Base-by-base conservation (phyloP, 805 yeast genomes). In the Ogataea allantospora region DNA sequence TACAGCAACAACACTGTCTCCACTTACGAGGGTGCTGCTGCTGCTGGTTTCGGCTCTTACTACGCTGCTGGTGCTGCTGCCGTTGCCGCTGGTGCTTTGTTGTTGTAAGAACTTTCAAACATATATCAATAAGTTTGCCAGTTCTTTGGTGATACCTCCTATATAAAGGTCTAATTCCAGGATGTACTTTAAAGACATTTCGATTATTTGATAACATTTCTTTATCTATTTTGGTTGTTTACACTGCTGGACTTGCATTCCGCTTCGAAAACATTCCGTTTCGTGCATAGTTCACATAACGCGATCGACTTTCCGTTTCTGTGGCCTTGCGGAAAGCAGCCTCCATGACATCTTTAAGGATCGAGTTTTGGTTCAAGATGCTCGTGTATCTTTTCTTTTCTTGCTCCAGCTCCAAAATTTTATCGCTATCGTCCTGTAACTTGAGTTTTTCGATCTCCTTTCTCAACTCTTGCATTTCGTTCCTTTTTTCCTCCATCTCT, bases 1-100 rank as follows among this genome's bases (percentile, higher is more conserved):
- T 45, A 45, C 55, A 43, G 53, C 27, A 50, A 51, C 42, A 40
- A 24, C 38, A 40, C 43, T 47, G 30, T 62, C 49, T 44, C 67
- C 23, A 55, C 60, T 42, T 60, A 50, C 54, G 56, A 55, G 43
- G 66, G 55, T 54, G 65, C 57, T 42, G 68, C 61, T 48, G 53
- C 58, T 43, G 31, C 35, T 27, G 49, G 48, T 26, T 40, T 40
- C 51, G 52, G 47, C 37, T 48, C 50, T 28, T 47, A 46, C 50
- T 52, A 51, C 48, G 60, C 58, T 39, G 60, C 60, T 18, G 60
- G 59, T 54, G 60, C 57, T 34, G 60, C 55, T 40, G 58, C 60
- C 34, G 43, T 57, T 23, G 62, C 61, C 44, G 63, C 63, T 19
- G 63, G 63, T 58, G 63, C 63, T 51, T 51, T 58, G 46, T 50